phyloP scores from a whole-genome alignment of 2,329 filamentous ascomycete genomes.

The Botrytis deweyae region DNA sequence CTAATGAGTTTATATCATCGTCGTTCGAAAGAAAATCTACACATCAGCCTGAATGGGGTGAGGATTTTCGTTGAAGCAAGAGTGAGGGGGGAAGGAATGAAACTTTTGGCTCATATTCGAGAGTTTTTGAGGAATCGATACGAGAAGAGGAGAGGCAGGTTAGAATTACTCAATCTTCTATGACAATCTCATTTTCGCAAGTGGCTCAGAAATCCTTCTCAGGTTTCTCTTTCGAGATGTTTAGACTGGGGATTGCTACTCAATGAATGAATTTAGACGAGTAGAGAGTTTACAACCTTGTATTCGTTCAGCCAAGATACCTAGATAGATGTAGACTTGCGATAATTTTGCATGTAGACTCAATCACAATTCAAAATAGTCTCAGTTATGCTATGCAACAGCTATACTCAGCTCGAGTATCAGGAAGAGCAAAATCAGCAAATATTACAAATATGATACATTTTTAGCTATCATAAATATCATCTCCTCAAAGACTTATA shows the following conservation, averaged over 20 bases:
- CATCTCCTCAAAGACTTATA: constrained; percentile 49
- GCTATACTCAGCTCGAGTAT: not conserved
- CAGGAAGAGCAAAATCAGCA: not conserved
- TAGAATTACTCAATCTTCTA: not conserved
- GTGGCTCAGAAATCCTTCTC: no score
- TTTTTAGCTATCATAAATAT: constrained; percentile 21
- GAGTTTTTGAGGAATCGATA: not conserved
- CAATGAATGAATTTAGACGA: not conserved
- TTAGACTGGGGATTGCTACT: not conserved
- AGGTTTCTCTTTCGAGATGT: not conserved
- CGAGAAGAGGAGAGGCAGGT: not conserved
- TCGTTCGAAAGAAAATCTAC: not conserved
- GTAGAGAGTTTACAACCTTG: not conserved
- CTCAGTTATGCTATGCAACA: not conserved
- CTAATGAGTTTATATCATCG: not conserved
- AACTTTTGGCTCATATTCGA: not conserved
- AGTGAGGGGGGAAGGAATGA: not conserved
- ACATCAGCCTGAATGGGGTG: not conserved
- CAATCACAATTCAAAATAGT: not conserved
- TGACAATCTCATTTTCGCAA: not conserved
- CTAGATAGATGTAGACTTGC: not conserved
- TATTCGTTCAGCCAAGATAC: not conserved
- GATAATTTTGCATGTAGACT: not conserved
- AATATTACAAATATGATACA: constrained; percentile 23
- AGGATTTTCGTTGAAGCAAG: not conserved